These are phyloP conservation scores for Fusarium coicis DNA, from an alignment of 2,329 filamentous ascomycete species.

Conservation along the genomic window DNA sequence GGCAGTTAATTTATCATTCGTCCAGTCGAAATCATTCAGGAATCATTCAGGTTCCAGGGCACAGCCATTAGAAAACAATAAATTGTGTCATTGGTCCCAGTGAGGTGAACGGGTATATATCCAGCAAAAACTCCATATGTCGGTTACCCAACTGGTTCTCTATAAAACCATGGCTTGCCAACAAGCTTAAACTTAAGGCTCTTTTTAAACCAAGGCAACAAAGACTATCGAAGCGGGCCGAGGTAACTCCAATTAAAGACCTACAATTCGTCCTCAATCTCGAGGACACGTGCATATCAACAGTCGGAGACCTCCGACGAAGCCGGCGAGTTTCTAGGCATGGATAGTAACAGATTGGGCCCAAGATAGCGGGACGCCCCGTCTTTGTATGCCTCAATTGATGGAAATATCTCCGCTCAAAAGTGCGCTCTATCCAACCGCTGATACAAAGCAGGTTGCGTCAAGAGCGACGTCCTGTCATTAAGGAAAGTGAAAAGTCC, in stretches of 20 bases:
- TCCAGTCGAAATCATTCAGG: neutral
- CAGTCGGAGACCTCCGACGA: slow-evolving; percentile 8
- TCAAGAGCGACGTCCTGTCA: slow-evolving; percentile 24
- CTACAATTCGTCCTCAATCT: neutral
- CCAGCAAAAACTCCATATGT: slow-evolving; percentile 9
- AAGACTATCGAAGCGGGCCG: neutral
- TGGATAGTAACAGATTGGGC: neutral
- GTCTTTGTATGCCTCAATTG: slow-evolving; percentile 38
- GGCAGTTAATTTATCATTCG: slow-evolving; percentile 13
- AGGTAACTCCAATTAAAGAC: neutral
- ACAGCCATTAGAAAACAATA: neutral
- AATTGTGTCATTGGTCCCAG: neutral
- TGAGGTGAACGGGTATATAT: slow-evolving; percentile 10
- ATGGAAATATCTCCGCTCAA: slow-evolving; percentile 37
- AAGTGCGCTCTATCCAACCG: slow-evolving; percentile 33
- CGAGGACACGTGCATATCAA: slow-evolving; percentile 11
- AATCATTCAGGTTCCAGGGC: slow-evolving; percentile 6
- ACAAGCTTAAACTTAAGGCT: neutral
- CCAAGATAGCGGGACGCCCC: slow-evolving; percentile 26
- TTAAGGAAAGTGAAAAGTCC: slow-evolving; percentile 35
- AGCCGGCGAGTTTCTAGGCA: slow-evolving; percentile 1
- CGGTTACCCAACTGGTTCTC: neutral
- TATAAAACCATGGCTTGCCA: slow-evolving; percentile 2
- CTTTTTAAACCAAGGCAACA: neutral
- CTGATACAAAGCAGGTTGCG: slow-evolving; percentile 23